A percentile compares a stretch with the other conserved stretches of the same genome.
Conservation (phyloP, 1,284 basidiomycete species). For the Porogramme epimiltina region DNA sequence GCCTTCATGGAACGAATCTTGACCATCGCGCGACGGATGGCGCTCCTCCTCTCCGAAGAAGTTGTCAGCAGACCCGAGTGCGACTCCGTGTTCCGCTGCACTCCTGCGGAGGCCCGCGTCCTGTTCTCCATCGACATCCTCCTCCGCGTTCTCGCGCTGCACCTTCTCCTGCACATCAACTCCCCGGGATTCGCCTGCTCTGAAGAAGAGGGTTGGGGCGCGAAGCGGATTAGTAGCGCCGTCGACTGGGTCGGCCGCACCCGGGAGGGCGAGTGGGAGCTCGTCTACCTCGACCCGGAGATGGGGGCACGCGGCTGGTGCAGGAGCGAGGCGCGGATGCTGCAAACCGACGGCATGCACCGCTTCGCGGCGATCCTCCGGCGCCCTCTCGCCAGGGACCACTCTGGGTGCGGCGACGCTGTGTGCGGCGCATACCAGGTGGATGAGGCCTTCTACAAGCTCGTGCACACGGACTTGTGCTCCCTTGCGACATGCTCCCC, state of each 20-base stretch:
- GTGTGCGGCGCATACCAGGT: too few relatives aligned
- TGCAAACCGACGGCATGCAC: not conserved
- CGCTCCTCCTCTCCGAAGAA: not conserved
- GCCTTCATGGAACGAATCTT: not conserved
- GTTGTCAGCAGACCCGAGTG: too few relatives aligned
- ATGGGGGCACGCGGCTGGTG: conserved; percentile 1
- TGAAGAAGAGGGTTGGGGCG: not conserved
- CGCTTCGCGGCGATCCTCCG: too few relatives aligned
- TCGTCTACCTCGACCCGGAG: not conserved
- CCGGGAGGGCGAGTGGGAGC: too few relatives aligned
- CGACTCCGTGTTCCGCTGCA: not conserved
- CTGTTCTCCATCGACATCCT: conserved; percentile 1
- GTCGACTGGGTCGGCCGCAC: too few relatives aligned
- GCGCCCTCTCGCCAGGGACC: too few relatives aligned
- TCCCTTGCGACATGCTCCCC: too few relatives aligned
- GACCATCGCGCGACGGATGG: not conserved
- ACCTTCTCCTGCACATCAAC: not conserved
- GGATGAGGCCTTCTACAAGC: too few relatives aligned
- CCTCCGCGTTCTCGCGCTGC: not conserved
- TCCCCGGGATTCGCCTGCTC: not conserved
- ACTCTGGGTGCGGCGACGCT: too few relatives aligned
- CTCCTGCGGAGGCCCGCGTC: not conserved
- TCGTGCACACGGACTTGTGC: too few relatives aligned
- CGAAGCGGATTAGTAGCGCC: too few relatives aligned
- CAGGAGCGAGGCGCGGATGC: not conserved